Evolutionary conservation across 148 eudicot genomes (phyloP).

Genomic region (Cornus controversa): DNA sequence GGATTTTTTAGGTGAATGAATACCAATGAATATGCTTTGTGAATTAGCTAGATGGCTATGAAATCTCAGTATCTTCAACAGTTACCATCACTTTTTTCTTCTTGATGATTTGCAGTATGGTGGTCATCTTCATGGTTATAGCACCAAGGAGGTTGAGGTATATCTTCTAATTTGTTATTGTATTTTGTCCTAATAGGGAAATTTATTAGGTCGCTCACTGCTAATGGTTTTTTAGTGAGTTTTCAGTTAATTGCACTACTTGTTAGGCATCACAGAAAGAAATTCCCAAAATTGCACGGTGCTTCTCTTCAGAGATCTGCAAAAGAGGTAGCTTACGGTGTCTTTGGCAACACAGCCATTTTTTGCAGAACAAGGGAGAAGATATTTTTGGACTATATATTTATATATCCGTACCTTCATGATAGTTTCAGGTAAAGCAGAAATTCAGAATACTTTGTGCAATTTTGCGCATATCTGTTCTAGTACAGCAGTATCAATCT

Average conservation of each 20-base stretch:
- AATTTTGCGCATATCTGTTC: conserved; percentile 52
- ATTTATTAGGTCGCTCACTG: conserved; percentile 2
- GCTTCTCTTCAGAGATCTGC: conserved; percentile 38
- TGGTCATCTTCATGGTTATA: conserved; percentile 60
- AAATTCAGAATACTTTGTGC: conserved; percentile 60
- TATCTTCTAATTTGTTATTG: not conserved
- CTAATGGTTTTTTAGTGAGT: conserved; percentile 11
- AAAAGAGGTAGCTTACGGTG: conserved; percentile 39
- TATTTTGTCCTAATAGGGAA: not conserved
- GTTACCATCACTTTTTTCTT: not conserved
- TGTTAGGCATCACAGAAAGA: conserved; percentile 66
- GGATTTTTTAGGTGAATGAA: not conserved
- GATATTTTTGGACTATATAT: not conserved
- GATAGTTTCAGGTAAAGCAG: conserved; percentile 32
- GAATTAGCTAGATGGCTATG: not conserved
- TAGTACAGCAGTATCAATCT: conserved; percentile 35
- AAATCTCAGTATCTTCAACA: not conserved
- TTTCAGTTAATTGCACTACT: conserved; percentile 72
- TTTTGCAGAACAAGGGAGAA: not conserved
- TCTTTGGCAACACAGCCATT: conserved; percentile 2
- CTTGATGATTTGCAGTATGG: conserved; percentile 43
- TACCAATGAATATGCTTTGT: not conserved
- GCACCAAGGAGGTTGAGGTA: conserved; percentile 58
- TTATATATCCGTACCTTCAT: not conserved
- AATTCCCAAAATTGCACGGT: conserved; percentile 45